phyloP scores from a whole-genome alignment of 345 rosid species.

The Eutrema yunnanense region DNA sequence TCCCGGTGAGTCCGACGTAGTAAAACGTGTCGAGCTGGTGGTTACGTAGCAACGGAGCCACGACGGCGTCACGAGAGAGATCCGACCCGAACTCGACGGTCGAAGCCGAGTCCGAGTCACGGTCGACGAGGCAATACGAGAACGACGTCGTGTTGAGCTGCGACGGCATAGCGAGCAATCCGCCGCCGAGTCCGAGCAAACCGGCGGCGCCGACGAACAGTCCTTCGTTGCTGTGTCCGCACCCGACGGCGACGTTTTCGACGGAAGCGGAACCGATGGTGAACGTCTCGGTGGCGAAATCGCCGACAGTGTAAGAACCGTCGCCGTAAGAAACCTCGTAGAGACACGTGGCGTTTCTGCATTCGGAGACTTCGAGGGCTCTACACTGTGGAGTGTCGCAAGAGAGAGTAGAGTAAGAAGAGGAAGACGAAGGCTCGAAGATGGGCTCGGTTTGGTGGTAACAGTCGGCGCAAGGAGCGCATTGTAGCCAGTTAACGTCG shows the following conservation, averaged over 20 bases:
- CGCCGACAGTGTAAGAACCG: constrained; percentile 85
- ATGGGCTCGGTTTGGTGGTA: constrained; percentile 86
- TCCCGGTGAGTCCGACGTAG: constrained; percentile 57
- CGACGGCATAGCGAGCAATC: constrained; percentile 66
- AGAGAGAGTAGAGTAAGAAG: constrained; percentile 57
- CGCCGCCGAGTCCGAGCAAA: constrained; percentile 86
- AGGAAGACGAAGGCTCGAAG: constrained; percentile 64
- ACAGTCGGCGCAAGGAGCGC: constrained; percentile 83
- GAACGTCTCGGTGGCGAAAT: constrained; percentile 68
- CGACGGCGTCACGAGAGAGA: constrained; percentile 44
- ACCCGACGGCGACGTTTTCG: constrained; percentile 65
- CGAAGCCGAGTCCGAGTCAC: constrained; percentile 77
- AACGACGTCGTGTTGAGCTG: constrained; percentile 63
- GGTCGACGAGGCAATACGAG: constrained; percentile 86
- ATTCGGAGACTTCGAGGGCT: constrained; percentile 62
- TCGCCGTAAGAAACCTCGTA: constrained; percentile 90
- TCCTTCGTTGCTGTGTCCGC: constrained; percentile 85
- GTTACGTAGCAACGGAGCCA: constrained; percentile 67
- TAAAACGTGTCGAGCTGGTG: constrained; percentile 65
- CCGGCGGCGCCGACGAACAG: constrained; percentile 84
- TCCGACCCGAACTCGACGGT: constrained; percentile 51
- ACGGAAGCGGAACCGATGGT: constrained; percentile 56
- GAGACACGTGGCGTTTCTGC: constrained; percentile 62
- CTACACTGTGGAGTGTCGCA: constrained; percentile 57
- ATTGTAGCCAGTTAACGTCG: constrained; percentile 88